These are phyloP conservation scores for Pichia phayaonensis DNA, from an alignment of 805 yeast species.

Conservation along the genomic window DNA sequence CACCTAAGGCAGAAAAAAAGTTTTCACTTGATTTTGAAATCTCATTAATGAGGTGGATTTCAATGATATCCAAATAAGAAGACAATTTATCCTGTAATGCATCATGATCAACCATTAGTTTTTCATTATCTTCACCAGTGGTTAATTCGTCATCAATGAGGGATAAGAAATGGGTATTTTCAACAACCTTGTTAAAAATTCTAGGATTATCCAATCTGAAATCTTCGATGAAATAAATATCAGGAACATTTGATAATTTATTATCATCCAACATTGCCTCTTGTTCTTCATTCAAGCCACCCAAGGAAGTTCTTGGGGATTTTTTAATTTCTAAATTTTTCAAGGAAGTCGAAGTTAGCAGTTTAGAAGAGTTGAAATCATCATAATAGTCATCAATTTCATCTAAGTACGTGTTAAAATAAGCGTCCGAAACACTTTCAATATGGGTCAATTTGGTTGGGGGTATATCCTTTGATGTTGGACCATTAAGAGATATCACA, in stretches of 20 bases:
- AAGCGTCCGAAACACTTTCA: slow-evolving; percentile 35
- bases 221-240: slow-evolving; percentile 54
- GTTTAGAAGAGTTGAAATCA: slow-evolving; percentile 35
- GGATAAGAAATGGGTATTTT: slow-evolving; percentile 37
- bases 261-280: slow-evolving; percentile 20
- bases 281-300: slow-evolving; percentile 14
- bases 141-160: slow-evolving; percentile 25
- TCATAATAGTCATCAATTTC: slow-evolving; percentile 39
- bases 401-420: slow-evolving; percentile 37
- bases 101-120: slow-evolving; percentile 31
- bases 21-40: slow-evolving; percentile 79
- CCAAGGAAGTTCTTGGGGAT: neutral
- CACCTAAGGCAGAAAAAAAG: slow-evolving; percentile 78
- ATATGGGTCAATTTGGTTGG: slow-evolving; percentile 59
- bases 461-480: slow-evolving; percentile 80
- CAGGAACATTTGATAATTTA: slow-evolving; percentile 49
- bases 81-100: slow-evolving; percentile 71
- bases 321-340: slow-evolving; percentile 25
- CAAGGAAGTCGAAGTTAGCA: slow-evolving; percentile 37
- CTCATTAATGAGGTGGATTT: slow-evolving; percentile 69
- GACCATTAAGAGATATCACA: slow-evolving; percentile 47
- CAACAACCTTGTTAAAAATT: slow-evolving; percentile 67
- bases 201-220: slow-evolving; percentile 88
- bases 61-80: slow-evolving; percentile 78
- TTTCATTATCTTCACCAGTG: slow-evolving; percentile 19